These are phyloP conservation scores for Cubamyces sp. DNA, from an alignment of 768 basidiomycete genomes.

Conservation along the genomic window DNA sequence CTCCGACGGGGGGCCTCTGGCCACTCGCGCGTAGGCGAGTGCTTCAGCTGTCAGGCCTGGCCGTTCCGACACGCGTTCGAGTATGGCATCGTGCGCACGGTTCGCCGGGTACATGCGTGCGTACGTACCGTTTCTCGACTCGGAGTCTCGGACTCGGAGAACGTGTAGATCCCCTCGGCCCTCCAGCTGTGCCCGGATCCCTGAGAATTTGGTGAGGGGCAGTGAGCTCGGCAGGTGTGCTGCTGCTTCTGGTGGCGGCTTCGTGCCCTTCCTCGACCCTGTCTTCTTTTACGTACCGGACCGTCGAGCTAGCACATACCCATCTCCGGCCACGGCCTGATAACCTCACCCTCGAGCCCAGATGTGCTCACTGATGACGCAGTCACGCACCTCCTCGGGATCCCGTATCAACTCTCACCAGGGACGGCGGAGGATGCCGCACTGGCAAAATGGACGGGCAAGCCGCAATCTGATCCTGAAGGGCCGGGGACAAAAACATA, in stretches of 20 bases:
- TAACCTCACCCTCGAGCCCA: not conserved
- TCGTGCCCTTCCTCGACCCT: conserved; percentile 1
- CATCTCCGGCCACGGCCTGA: not conserved
- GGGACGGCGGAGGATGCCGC: not conserved
- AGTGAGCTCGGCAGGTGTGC: not conserved
- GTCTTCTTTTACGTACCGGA: conserved; percentile 10
- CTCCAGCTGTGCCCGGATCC: not conserved
- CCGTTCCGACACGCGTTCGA: too few relatives aligned
- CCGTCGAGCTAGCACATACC: not conserved
- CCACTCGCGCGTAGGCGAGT: too few relatives aligned
- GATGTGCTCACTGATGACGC: conserved; percentile 1
- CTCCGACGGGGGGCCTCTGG: not conserved
- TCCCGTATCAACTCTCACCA: not conserved
- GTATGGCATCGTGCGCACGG: too few relatives aligned
- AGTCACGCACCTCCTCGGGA: too few relatives aligned
- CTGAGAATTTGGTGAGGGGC: not conserved
- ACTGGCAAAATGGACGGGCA: not conserved
- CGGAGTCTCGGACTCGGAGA: not conserved
- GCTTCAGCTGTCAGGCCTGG: too few relatives aligned
- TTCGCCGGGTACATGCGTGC: too few relatives aligned
- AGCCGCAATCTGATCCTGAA: not conserved
- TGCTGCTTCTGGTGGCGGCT: not conserved
- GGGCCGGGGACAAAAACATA: not conserved
- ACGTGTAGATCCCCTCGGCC: conserved; percentile 1
- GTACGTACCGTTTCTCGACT: not conserved